These are phyloP conservation scores for Dalbergia cochinchinensis DNA, from an alignment of 306 rosid species.

Conservation along the genomic window DNA sequence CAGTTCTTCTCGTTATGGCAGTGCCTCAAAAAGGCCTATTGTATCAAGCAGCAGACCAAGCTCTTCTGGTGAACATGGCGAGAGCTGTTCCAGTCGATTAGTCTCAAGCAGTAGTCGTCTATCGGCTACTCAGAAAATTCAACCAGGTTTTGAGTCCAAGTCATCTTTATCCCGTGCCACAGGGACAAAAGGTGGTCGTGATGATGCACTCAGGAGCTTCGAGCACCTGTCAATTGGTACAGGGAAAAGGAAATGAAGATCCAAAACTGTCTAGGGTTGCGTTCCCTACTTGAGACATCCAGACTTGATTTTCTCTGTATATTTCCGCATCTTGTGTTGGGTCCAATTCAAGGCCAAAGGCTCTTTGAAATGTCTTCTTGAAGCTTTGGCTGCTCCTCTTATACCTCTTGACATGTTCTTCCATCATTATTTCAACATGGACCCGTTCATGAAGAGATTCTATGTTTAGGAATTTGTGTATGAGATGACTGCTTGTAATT, in stretches of 20 bases:
- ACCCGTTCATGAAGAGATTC: slow-evolving; percentile 53
- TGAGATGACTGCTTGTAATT: slow-evolving; percentile 61
- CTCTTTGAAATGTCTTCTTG: slow-evolving; percentile 54
- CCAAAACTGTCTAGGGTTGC: slow-evolving; percentile 31
- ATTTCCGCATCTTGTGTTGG: slow-evolving; percentile 69
- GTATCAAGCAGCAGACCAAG: slow-evolving; percentile 86
- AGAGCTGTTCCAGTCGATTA: slow-evolving; percentile 74
- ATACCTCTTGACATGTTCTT: slow-evolving; percentile 48
- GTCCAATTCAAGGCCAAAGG: slow-evolving; percentile 58
- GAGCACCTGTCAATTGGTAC: slow-evolving; percentile 92
- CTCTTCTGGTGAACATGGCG: slow-evolving; percentile 92
- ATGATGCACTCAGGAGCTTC: slow-evolving; percentile 86
- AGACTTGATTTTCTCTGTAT: slow-evolving; percentile 54
- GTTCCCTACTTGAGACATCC: slow-evolving; percentile 43
- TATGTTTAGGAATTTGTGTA: slow-evolving; percentile 59
- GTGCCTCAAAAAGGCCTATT: slow-evolving; percentile 82
- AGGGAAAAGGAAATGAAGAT: slow-evolving; percentile 84
- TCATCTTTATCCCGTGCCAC: slow-evolving; percentile 68
- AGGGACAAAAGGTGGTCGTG: slow-evolving; percentile 73
- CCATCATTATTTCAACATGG: slow-evolving; percentile 53
- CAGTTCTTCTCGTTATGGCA: slow-evolving; percentile 86
- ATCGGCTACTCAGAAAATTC: slow-evolving; percentile 83
- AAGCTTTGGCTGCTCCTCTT: slow-evolving; percentile 48
- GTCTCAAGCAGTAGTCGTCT: slow-evolving; percentile 87
- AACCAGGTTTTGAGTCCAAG: slow-evolving; percentile 85